Evolutionary conservation across 148 eudicot species (phyloP), one percentile per base, ranked within the genome.

Genomic region (Amaranthus hypochondriacus): DNA sequence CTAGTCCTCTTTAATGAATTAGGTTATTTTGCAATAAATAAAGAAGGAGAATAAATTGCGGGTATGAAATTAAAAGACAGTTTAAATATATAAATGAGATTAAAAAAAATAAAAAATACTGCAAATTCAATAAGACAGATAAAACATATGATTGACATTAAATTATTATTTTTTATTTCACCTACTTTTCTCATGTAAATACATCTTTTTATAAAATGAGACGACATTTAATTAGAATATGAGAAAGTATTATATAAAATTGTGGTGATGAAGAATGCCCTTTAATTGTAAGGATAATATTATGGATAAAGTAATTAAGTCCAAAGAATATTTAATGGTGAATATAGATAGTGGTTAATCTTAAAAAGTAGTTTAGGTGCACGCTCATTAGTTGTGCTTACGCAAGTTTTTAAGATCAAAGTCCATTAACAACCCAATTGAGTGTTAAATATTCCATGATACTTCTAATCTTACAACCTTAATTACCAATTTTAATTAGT

Each of bases 361-460:
- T 68, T 48, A 11, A 46, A 51, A 66, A 61, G 51, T 61, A 10
- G 58, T 44, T 62, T 66, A 69, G 55, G 68, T 69, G 73, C 68
- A 15, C 72, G 48, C 69, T 14, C 49, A n/a, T 12, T 60, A 61
- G 63, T 69, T 60, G 74, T 69, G 61, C 68, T 76, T 76, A 69
- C 59, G 59, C 62, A 5, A 76, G 54, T 69, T 61, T 42, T 69
- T 69, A 61, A 61, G 74, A 69, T 76, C 73, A 48, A 69, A 61
- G n/a, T 76, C 79, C 79, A 76, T 73, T 69, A 62, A 62, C 62
- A 43, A 61, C 53, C 73, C 52, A 69, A 69, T 48, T 69, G 56
- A 60, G 73, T 15, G 13, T 69, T 69, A 4, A 75, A 66, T n/a
- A 66, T 46, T 66, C 54, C 56, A 48, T 61, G 57, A 72, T 49